These are phyloP conservation scores for Ustilago cynodontis DNA, from an alignment of 1,284 basidiomycete species.

Conservation along the genomic window DNA sequence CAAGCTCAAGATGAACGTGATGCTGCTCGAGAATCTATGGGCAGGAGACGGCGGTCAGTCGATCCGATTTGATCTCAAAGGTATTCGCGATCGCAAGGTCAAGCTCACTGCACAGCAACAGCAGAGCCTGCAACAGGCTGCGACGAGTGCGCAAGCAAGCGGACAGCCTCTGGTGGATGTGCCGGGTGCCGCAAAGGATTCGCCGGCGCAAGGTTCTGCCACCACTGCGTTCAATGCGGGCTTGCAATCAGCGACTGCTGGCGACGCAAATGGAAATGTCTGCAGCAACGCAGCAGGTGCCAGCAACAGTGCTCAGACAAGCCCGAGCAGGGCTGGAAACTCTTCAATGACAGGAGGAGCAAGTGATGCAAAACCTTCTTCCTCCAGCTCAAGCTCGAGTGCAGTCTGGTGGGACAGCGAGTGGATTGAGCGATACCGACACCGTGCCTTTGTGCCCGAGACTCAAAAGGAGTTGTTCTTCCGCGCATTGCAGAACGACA, in stretches of 20 bases:
- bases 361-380: slow-evolving; percentile 13
- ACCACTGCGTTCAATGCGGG: slow-evolving; percentile 32
- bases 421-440: slow-evolving; percentile 50
- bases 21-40: slow-evolving; percentile 65
- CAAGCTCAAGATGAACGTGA: slow-evolving; percentile 63
- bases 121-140: slow-evolving; percentile 34
- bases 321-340: slow-evolving; percentile 10
- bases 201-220: slow-evolving; percentile 20
- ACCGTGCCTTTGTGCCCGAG: slow-evolving; percentile 57
- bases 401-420: slow-evolving; percentile 59
- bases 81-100: slow-evolving; percentile 59
- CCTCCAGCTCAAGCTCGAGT: slow-evolving; percentile 17
- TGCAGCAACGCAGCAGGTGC: neutral
- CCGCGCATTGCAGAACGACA: slow-evolving; percentile 58
- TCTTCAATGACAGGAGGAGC: neutral
- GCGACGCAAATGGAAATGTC: neutral
- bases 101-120: slow-evolving; percentile 51
- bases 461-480: slow-evolving; percentile 55
- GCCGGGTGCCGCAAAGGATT: slow-evolving; percentile 30
- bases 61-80: slow-evolving; percentile 62
- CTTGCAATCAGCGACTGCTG: slow-evolving; percentile 8
- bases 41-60: slow-evolving; percentile 51
- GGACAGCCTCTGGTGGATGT: slow-evolving; percentile 33
- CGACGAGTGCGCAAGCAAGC: slow-evolving; percentile 16
- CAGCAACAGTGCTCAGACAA: slow-evolving; percentile 9